These are phyloP conservation scores for Kodamaea leandrae DNA, from an alignment of 805 yeast species.

Conservation along the genomic window DNA sequence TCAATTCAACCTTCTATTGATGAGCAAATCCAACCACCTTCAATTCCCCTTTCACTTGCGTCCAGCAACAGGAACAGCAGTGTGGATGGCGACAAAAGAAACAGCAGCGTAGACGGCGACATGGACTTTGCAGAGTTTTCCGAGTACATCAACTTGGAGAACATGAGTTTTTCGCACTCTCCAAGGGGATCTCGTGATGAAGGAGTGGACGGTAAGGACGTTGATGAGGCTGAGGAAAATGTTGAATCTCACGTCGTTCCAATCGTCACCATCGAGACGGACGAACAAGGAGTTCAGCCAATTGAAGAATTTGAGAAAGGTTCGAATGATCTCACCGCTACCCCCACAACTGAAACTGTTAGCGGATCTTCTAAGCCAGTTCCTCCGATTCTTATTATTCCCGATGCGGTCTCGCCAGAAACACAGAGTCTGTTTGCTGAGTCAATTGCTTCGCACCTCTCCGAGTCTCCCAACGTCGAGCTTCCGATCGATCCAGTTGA, in stretches of 20 bases:
- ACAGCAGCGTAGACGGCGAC: slow-evolving; percentile 14
- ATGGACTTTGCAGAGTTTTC: slow-evolving; percentile 40
- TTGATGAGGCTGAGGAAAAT: not conserved
- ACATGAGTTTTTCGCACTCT: slow-evolving; percentile 30
- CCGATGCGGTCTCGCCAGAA: not conserved
- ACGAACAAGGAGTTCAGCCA: no score
- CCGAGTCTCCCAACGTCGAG: slow-evolving; percentile 6
- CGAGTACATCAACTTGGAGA: slow-evolving; percentile 40
- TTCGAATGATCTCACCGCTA: no score
- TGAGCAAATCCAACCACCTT: no score
- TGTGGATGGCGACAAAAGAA: no score
- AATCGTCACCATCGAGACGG: no score
- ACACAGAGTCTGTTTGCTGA: not conserved
- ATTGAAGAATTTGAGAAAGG: no score
- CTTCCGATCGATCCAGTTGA: slow-evolving; percentile 1
- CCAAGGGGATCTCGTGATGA: slow-evolving; percentile 13
- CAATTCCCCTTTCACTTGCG: no score
- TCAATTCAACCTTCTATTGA: not conserved
- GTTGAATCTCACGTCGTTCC: no score
- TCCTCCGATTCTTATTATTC: not conserved
- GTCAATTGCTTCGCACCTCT: not conserved
- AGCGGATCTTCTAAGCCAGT: no score
- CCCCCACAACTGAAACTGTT: no score
- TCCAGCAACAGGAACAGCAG: no score
- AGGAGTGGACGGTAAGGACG: not conserved